A percentile compares a stretch with the other conserved stretches of the same genome.
These are phyloP conservation scores for Gracilaria gracilis DNA, from an alignment of 23 red algal genomes.

Conservation along the genomic window DNA sequence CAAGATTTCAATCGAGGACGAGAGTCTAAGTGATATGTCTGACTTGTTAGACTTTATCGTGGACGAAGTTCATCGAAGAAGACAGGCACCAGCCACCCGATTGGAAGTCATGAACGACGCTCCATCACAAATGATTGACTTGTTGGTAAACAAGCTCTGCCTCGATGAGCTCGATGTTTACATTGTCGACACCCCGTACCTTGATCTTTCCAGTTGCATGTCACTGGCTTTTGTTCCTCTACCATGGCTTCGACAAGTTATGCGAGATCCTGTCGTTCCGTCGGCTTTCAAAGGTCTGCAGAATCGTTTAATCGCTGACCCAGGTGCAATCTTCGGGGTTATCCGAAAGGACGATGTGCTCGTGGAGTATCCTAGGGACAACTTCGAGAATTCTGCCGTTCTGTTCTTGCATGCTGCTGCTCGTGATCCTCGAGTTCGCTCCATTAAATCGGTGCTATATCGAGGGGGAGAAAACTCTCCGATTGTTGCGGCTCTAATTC, in stretches of 20 bases:
- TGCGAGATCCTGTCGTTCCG: conserved; percentile 73
- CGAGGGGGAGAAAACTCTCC: conserved; percentile 91
- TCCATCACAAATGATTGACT: conserved; percentile 55
- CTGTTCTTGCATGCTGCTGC: conserved; percentile 88
- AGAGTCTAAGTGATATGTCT: conserved; percentile 67
- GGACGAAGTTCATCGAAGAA: conserved; percentile 87
- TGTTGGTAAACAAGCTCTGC: conserved; percentile 77
- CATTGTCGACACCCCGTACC: conserved; percentile 53
- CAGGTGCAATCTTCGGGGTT: conserved; percentile 80
- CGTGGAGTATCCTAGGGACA: conserved; percentile 83
- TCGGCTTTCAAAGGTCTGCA: conserved; percentile 68
- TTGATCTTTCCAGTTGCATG: conserved; percentile 87
- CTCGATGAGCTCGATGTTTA: conserved; percentile 89
- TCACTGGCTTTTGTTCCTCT: conserved; percentile 75
- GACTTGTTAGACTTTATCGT: conserved; percentile 88
- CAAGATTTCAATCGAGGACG: conserved; percentile 90
- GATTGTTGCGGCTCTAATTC: conserved; percentile 82
- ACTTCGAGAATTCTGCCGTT: conserved; percentile 83
- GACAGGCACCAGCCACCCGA: conserved; percentile 80
- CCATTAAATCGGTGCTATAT: conserved; percentile 93
- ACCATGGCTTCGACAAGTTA: conserved; percentile 73
- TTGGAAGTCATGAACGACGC: conserved; percentile 85
- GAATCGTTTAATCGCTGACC: conserved; percentile 66
- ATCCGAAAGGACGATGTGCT: conserved; percentile 86
- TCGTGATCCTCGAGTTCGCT: conserved; percentile 77